Evolutionary conservation across 2,329 filamentous ascomycete species (phyloP).

Genomic region (Arthrobotrys iridis): DNA sequence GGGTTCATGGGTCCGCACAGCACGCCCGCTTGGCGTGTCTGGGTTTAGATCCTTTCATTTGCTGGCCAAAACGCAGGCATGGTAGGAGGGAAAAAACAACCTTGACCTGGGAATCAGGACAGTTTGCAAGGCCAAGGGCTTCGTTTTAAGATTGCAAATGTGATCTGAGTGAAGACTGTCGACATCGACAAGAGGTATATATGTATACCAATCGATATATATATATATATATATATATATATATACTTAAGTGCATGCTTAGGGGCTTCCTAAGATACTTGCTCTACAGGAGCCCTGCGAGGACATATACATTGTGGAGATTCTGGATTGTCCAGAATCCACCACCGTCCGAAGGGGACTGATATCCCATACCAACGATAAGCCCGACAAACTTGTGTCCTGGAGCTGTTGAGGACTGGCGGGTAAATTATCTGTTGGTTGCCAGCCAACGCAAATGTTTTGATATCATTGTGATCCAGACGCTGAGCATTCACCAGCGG

Average conservation of each 20-base stretch:
- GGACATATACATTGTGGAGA: neutral
- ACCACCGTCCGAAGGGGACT: neutral
- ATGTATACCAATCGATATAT: neutral
- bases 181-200: neutral
- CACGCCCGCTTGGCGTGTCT: constrained; percentile 36
- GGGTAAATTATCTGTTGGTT: constrained; percentile 21
- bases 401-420: constrained; percentile 13
- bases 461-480: constrained; percentile 6
- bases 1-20: constrained; percentile 52
- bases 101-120: constrained; percentile 20
- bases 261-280: too few species aligned
- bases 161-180: neutral
- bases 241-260: too few species aligned
- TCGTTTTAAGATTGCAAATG: constrained; percentile 22
- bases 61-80: constrained; percentile 25
- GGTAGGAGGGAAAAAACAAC: constrained; percentile 15
- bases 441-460: neutral
- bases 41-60: constrained; percentile 47
- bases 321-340: neutral
- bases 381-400: neutral
- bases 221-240: neutral
- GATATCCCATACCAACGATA: neutral
- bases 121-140: constrained; percentile 12
- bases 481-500: constrained; percentile 6
- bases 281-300: neutral